Percentiles rank a stretch among this genome's conserved stretches.
These are phyloP conservation scores for Microcos paniculata DNA, from an alignment of 345 rosid genomes.

Conservation along the genomic window DNA sequence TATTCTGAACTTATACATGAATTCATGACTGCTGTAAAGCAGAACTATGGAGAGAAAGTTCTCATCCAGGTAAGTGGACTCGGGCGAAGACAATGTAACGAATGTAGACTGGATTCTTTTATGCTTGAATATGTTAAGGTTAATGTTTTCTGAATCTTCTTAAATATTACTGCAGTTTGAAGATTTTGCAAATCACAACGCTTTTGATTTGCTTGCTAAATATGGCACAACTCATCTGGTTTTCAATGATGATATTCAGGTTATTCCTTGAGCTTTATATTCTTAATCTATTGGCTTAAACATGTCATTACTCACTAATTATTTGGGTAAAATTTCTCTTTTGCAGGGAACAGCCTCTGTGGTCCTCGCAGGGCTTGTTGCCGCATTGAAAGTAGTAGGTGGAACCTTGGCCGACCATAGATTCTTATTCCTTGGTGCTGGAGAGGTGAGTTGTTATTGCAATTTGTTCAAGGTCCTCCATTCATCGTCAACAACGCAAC, in stretches of 20 bases:
- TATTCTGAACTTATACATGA: constrained; percentile 89
- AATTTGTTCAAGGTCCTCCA: neutral
- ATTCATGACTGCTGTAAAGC: constrained; percentile 96
- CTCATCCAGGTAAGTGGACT: constrained; percentile 69
- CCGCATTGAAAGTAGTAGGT: constrained; percentile 73
- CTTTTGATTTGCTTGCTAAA: constrained; percentile 83
- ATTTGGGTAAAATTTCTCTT: neutral
- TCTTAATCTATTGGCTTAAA: neutral
- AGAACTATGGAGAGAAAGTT: constrained; percentile 90
- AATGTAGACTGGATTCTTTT: neutral
- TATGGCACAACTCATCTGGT: constrained; percentile 95
- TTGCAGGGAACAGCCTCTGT: constrained; percentile 97
- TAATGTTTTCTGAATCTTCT: neutral
- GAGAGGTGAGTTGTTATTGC: constrained; percentile 56
- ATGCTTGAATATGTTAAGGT: neutral
- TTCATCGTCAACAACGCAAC: neutral
- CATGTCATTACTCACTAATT: constrained; percentile 16
- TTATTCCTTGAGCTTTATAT: constrained; percentile 17
- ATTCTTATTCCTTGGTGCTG: constrained; percentile 96
- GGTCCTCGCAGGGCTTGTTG: constrained; percentile 91
- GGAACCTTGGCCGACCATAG: constrained; percentile 76
- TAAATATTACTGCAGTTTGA: constrained; percentile 62
- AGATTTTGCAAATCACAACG: constrained; percentile 98
- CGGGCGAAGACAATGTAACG: neutral
- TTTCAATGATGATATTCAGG: constrained; percentile 99